Conservation (phyloP, 345 rosid genomes). For the Gossypium mustelinum region DNA sequence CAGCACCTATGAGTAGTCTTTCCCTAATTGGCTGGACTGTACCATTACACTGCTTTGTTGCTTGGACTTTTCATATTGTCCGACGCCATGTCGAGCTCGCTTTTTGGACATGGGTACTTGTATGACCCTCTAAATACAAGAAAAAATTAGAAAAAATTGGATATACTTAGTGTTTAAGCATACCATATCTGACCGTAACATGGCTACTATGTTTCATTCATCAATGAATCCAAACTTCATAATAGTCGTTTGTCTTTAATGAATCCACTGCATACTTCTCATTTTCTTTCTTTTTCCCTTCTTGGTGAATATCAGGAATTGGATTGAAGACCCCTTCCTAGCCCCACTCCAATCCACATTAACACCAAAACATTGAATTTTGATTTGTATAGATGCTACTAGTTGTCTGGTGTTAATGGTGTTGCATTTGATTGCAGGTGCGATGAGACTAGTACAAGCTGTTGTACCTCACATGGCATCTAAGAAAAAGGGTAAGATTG, state of each 20-base stretch:
- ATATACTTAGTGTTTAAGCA: background rate
- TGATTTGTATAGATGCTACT: background rate
- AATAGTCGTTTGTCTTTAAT: slow-evolving; percentile 1
- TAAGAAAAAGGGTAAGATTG: slow-evolving; percentile 65
- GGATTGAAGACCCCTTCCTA: background rate
- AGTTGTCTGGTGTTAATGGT: background rate
- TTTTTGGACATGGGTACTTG: too few species aligned
- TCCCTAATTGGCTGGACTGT: background rate
- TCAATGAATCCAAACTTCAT: background rate
- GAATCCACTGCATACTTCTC: background rate
- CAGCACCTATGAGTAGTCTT: background rate
- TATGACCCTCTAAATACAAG: background rate
- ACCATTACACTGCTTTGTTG: background rate
- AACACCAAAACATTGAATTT: background rate
- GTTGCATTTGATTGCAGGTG: slow-evolving; percentile 35
- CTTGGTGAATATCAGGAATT: background rate
- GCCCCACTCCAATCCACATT: background rate
- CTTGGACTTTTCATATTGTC: background rate
- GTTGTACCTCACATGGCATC: slow-evolving; percentile 83
- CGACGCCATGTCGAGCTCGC: background rate
- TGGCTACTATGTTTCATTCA: background rate
- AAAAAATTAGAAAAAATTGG: background rate
- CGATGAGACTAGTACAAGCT: slow-evolving; percentile 80
- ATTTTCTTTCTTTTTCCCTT: background rate
- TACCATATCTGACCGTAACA: background rate